These are phyloP conservation scores for Pichia sp. DNA, from an alignment of 1,139 yeast species.

Conservation along the genomic window DNA sequence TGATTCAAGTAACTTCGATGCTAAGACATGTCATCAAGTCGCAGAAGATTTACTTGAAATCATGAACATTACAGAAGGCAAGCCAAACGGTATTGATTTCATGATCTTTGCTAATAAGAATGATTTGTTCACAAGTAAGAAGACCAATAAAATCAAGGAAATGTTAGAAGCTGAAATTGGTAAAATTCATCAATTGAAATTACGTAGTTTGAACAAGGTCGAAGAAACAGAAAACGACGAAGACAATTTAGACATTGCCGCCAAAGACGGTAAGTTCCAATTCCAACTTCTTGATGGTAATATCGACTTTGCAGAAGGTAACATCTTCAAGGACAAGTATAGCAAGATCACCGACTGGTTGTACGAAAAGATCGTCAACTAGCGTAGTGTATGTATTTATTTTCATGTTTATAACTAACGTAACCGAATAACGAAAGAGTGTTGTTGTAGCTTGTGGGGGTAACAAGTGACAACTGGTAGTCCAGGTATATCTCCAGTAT, in stretches of 20 bases:
- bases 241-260: constrained; percentile 39
- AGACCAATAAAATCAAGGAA: constrained; percentile 55
- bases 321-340: constrained; percentile 53
- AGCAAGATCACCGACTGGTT: constrained; percentile 73
- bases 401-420: neutral
- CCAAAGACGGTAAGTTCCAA: constrained; percentile 39
- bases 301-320: constrained; percentile 69
- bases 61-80: constrained; percentile 54
- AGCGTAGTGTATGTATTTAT: neutral
- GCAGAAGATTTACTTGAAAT: constrained; percentile 57
- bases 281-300: constrained; percentile 73
- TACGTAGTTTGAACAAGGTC: constrained; percentile 42
- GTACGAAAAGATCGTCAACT: constrained; percentile 65
- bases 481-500: too few species aligned
- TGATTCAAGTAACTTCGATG: constrained; percentile 53
- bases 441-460: too few species aligned
- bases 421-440: too few species aligned
- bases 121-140: constrained; percentile 82
- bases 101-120: constrained; percentile 79
- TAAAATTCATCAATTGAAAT: constrained; percentile 47
- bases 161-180: constrained; percentile 65
- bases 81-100: constrained; percentile 65
- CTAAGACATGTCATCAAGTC: constrained; percentile 43
- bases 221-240: constrained; percentile 41
- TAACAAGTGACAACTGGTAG: too few species aligned